Conservation (phyloP, 1,284 basidiomycete genomes). For the Exobasidium cylindrosporum region DNA sequence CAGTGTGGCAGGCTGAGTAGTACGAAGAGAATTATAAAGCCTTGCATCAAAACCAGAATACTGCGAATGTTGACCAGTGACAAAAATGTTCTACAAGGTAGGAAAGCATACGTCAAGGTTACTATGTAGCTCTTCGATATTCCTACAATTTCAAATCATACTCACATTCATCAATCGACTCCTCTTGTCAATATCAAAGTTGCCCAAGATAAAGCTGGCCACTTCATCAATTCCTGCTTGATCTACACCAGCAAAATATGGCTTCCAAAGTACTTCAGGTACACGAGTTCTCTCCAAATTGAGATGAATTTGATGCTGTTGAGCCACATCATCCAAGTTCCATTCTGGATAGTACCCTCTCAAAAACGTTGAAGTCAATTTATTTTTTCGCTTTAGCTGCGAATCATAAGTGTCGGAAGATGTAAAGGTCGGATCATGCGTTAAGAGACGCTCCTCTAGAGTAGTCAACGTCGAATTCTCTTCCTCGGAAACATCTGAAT, state of each 20-base stretch:
- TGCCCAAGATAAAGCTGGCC: constrained; percentile 77
- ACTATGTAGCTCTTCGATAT: background rate
- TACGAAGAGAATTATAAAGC: constrained; percentile 63
- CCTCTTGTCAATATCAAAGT: constrained; percentile 68
- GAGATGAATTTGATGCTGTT: constrained; percentile 74
- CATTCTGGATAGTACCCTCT: constrained; percentile 54
- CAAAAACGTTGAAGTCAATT: constrained; percentile 77
- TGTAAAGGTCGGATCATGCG: constrained; percentile 79
- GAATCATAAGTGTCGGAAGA: constrained; percentile 77
- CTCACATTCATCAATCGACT: constrained; percentile 62
- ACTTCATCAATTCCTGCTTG: constrained; percentile 90
- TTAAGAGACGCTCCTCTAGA: constrained; percentile 78
- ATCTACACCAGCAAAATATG: constrained; percentile 88
- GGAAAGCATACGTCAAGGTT: constrained; percentile 12
- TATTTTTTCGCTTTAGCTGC: constrained; percentile 71
- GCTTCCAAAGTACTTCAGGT: constrained; percentile 90
- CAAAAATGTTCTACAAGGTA: constrained; percentile 73
- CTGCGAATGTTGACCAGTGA: constrained; percentile 78
- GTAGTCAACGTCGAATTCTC: constrained; percentile 70
- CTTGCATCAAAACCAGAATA: constrained; percentile 71
- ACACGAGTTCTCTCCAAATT: constrained; percentile 91
- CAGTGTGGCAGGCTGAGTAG: constrained; percentile 34
- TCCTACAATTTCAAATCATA: constrained; percentile 6
- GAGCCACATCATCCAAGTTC: constrained; percentile 60
- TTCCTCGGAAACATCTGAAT: constrained; percentile 95